Evolutionary conservation across 2,329 filamentous ascomycete species (phyloP).

Genomic region (Colletotrichum sp.): DNA sequence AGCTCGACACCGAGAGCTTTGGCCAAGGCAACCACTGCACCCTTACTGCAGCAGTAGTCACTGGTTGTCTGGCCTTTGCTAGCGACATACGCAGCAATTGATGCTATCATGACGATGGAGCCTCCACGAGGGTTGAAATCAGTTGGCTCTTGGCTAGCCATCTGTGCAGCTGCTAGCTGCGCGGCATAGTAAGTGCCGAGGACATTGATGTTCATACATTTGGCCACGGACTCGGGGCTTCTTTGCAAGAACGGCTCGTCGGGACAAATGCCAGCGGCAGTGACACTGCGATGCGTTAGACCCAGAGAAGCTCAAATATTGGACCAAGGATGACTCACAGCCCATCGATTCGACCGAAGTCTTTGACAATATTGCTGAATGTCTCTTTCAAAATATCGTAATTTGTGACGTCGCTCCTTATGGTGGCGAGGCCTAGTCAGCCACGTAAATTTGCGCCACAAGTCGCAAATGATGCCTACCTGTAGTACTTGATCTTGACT

Average conservation of each 20-base stretch:
- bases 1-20: conserved; percentile 38
- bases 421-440: not conserved
- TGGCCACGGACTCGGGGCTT: conserved; percentile 25
- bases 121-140: conserved; percentile 28
- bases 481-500: conserved; percentile 19
- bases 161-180: conserved; percentile 38
- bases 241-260: conserved; percentile 32
- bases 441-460: no score
- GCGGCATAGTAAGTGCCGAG: conserved; percentile 39
- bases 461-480: not conserved
- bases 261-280: conserved; percentile 31
- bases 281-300: conserved; percentile 21
- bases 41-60: conserved; percentile 51
- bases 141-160: conserved; percentile 33
- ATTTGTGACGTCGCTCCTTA: conserved; percentile 23
- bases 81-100: conserved; percentile 33
- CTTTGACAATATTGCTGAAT: conserved; percentile 23
- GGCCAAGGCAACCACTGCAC: conserved; percentile 49
- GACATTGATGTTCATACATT: conserved; percentile 31
- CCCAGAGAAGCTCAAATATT: not conserved
- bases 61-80: conserved; percentile 34
- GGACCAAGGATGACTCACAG: not conserved
- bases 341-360: conserved; percentile 27
- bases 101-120: conserved; percentile 37
- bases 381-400: conserved; percentile 19